Evolutionary conservation across 73 alveolate species (phyloP), one percentile per base, ranked within the genome.

Genomic region (Symbiodinium natans): DNA sequence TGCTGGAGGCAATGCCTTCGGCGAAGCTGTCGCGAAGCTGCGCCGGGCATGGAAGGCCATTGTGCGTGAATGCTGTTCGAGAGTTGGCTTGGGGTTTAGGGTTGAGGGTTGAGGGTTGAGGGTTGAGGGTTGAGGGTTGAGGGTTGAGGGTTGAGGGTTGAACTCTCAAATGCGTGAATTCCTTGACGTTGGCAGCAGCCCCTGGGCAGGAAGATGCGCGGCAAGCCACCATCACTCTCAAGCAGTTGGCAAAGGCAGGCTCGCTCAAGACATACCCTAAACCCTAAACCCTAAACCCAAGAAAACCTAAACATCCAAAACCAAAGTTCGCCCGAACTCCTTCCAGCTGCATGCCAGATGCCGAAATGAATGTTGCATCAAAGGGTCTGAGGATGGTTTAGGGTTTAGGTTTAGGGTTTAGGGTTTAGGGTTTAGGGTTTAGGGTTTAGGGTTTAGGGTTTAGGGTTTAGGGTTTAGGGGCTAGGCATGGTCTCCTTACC

Each of bases 241-340:
- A 63, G 77, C 77, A 63, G 77, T 34, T 63, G 77, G 77, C 77
- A 63, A 63, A 63, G 77, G 77, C 77, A 17, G 68, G 68, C n/a
- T n/a, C n/a, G n/a, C n/a, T n/a, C n/a, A n/a, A n/a, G n/a, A n/a
- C n/a, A n/a, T n/a, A n/a, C n/a, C n/a, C n/a, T n/a, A n/a, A n/a
- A n/a, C n/a, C n/a, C n/a, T n/a, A n/a, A n/a, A n/a, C n/a, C n/a
- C n/a, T n/a, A n/a, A n/a, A n/a, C n/a, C n/a, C n/a, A n/a, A n/a
- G n/a, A n/a, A n/a, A n/a, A n/a, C n/a, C n/a, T n/a, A n/a, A n/a
- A n/a, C n/a, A n/a, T n/a, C n/a, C n/a, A n/a, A n/a, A n/a, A n/a
- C n/a, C n/a, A n/a, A n/a, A n/a, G n/a, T n/a, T n/a, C n/a, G n/a
- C n/a, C n/a, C n/a, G n/a, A n/a, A n/a, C n/a, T n/a, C n/a, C n/a